These are phyloP conservation scores for Kalanchoe fedtschenkoi DNA, from an alignment of 164 flowering plant species.

Conservation along the genomic window DNA sequence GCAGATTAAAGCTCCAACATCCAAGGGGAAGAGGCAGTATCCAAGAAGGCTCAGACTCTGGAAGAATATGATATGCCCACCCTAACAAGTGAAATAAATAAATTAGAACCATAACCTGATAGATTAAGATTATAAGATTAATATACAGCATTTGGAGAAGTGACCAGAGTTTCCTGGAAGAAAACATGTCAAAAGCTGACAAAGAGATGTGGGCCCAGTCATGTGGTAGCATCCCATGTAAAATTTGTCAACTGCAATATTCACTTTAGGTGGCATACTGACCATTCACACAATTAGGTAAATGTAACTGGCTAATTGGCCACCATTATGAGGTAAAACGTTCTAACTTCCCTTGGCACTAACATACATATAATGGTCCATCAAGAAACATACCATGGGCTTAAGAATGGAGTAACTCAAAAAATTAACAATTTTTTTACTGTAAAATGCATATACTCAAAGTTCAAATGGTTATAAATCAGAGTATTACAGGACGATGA, in stretches of 20 bases:
- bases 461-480: background rate
- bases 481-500: background rate
- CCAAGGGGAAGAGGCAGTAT: conserved; percentile 88
- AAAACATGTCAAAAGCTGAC: background rate
- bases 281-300: background rate
- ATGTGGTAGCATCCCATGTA: background rate
- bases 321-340: background rate
- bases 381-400: background rate
- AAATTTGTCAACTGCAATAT: background rate
- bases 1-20: conserved; percentile 78
- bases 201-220: background rate
- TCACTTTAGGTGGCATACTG: background rate
- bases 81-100: conserved; percentile 28
- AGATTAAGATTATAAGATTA: background rate
- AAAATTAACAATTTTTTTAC: too few species aligned
- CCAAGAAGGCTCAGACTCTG: conserved; percentile 93
- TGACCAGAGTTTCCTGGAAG: background rate
- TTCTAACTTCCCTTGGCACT: background rate
- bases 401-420: background rate
- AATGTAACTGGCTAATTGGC: conserved; percentile 1
- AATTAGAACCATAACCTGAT: background rate
- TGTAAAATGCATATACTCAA: background rate
- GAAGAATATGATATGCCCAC: conserved; percentile 94
- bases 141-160: background rate
- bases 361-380: background rate